Evolutionary conservation across 2,329 filamentous ascomycete genomes (phyloP).

Genomic region (Cercospora nicotianae): DNA sequence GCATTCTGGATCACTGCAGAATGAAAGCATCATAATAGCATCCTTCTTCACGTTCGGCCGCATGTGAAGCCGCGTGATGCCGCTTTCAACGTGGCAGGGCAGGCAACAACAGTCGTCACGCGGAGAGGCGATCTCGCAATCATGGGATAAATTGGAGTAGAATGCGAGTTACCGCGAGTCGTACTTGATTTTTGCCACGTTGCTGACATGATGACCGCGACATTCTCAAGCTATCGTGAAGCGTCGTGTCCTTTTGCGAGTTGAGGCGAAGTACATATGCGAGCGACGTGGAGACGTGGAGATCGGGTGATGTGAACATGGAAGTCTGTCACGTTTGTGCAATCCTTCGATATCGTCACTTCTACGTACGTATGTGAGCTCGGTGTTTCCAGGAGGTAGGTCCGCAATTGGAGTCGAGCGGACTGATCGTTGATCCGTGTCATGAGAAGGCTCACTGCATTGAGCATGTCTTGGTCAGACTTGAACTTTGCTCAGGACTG

Average conservation of each 20-base stretch:
- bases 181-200: neutral
- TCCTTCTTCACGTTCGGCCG: neutral
- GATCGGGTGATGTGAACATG: neutral
- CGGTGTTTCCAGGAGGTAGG: too few relatives aligned
- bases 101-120: conserved; percentile 4
- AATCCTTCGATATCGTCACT: conserved; percentile 15
- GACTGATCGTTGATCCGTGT: neutral
- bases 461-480: neutral
- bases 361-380: conserved; percentile 5
- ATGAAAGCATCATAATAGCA: conserved; percentile 11
- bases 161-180: neutral
- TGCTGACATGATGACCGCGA: neutral
- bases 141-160: neutral
- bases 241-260: neutral
- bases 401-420: neutral
- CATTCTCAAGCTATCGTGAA: neutral
- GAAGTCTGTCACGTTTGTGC: neutral
- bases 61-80: neutral
- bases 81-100: neutral
- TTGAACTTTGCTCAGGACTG: neutral
- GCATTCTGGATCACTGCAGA: neutral
- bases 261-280: conserved; percentile 3
- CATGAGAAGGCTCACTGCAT: neutral
- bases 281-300: neutral
- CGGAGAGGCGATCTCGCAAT: conserved; percentile 1